Evolutionary conservation across 2,329 filamentous ascomycete genomes (phyloP).

Genomic region (Zarea fungicola): DNA sequence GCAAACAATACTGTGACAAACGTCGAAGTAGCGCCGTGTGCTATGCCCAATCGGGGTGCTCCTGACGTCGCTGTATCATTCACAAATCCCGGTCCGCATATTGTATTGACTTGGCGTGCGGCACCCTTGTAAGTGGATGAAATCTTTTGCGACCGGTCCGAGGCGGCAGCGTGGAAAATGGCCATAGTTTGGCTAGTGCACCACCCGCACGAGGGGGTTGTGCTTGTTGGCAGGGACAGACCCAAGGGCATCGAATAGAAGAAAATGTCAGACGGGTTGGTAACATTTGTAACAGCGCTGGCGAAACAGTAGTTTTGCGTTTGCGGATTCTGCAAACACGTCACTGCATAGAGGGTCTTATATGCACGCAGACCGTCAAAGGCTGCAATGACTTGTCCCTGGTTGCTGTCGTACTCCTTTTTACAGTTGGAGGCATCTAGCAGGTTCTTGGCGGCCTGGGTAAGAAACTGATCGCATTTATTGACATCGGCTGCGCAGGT

Average conservation of each 20-base stretch:
- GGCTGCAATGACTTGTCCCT: conserved; percentile 67
- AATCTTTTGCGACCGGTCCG: conserved; percentile 61
- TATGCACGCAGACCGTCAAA: conserved; percentile 75
- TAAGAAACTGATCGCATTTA: conserved; percentile 62
- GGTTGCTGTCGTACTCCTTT: conserved; percentile 60
- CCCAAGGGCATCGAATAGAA: conserved; percentile 85
- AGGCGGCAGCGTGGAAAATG: conserved; percentile 66
- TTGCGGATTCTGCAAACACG: conserved; percentile 66
- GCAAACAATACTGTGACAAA: conserved; percentile 6
- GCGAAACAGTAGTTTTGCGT: conserved; percentile 74
- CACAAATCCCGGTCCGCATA: conserved; percentile 54
- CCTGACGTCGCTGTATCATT: conserved; percentile 38
- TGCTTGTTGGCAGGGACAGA: conserved; percentile 58
- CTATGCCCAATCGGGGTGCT: background rate
- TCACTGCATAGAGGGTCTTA: conserved; percentile 69
- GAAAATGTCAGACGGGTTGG: conserved; percentile 66
- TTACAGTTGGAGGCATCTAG: conserved; percentile 61
- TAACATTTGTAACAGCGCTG: conserved; percentile 72
- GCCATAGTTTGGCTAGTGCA: conserved; percentile 80
- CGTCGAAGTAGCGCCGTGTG: background rate
- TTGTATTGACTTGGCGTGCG: conserved; percentile 66
- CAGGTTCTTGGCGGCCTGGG: conserved; percentile 59
- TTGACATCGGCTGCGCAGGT: conserved; percentile 65
- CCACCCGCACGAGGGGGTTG: conserved; percentile 66
- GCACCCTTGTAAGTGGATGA: conserved; percentile 64